Evolutionary conservation across 768 basidiomycete genomes (phyloP).

Genomic region (Rhizopogon vinicolor): DNA sequence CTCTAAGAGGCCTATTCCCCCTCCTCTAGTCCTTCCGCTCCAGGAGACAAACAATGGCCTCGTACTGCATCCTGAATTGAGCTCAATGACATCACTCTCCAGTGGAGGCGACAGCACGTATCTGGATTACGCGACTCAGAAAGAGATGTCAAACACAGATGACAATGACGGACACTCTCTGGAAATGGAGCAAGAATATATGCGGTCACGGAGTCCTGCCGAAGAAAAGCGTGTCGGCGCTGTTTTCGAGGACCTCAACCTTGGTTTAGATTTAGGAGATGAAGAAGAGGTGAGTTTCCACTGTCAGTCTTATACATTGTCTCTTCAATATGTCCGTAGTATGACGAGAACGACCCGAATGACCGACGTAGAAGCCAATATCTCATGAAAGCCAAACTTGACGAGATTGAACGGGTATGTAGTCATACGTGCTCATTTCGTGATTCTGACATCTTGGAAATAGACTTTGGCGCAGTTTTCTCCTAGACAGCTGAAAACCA

Average conservation of each 20-base stretch:
- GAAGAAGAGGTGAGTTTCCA: conserved; percentile 36
- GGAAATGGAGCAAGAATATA: conserved; percentile 25
- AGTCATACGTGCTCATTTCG: conserved; percentile 12
- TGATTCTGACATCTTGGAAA: conserved; percentile 16
- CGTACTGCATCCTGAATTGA: conserved; percentile 31
- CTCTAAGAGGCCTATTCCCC: conserved; percentile 44
- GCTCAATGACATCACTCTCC: conserved; percentile 27
- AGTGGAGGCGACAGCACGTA: conserved; percentile 29
- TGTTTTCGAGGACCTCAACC: conserved; percentile 41
- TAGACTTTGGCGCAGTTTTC: conserved; percentile 67
- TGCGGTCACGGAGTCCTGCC: conserved; percentile 25
- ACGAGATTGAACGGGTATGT: conserved; percentile 69
- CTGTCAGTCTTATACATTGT: conserved; percentile 1
- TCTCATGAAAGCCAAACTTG: conserved; percentile 68
- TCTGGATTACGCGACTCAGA: conserved; percentile 44
- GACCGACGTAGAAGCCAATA: conserved; percentile 74
- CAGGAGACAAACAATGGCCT: conserved; percentile 27
- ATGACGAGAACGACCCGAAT: conserved; percentile 66
- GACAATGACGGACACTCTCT: conserved; percentile 17
- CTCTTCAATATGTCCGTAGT: conserved; percentile 34
- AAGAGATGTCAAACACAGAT: conserved; percentile 10
- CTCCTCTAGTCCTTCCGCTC: conserved; percentile 51
- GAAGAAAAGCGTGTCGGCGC: conserved; percentile 44
- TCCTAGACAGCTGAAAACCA: conserved; percentile 37
- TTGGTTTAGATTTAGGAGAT: conserved; percentile 37